Conservation (phyloP, 1,139 yeast species). For the Debaryomyces fabryi region DNA sequence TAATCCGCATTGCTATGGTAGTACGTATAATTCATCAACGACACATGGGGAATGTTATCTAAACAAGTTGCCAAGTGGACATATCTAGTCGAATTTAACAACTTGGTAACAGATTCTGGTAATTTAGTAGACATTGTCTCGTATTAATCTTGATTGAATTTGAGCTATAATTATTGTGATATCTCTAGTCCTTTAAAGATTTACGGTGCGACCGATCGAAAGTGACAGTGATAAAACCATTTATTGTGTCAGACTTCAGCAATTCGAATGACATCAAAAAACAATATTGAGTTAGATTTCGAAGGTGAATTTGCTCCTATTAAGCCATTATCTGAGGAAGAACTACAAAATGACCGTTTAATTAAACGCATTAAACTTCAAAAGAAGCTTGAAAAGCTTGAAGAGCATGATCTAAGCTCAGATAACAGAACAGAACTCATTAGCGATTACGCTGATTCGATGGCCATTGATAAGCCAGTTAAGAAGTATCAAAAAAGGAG, state of each 20-base stretch:
- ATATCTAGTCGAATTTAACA: conserved; percentile 62
- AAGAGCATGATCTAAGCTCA: conserved; percentile 4
- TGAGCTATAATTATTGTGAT: neutral
- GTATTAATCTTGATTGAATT: neutral
- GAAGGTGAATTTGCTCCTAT: conserved; percentile 35
- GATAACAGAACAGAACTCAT: conserved; percentile 5
- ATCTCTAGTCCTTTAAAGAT: neutral
- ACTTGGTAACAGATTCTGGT: conserved; percentile 57
- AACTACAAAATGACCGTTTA: conserved; percentile 22
- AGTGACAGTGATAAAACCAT: neutral
- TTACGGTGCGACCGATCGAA: conserved; percentile 5
- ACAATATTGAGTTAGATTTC: conserved; percentile 23
- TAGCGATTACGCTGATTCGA: neutral
- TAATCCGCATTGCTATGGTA: conserved; percentile 44
- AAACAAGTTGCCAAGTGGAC: conserved; percentile 82
- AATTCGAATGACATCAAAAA: conserved; percentile 4
- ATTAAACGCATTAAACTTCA: conserved; percentile 19
- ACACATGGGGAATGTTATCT: conserved; percentile 74
- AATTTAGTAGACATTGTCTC: conserved; percentile 27
- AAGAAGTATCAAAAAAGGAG: neutral
- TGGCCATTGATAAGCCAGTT: neutral
- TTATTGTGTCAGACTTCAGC: neutral
- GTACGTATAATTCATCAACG: conserved; percentile 86
- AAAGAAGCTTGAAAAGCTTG: conserved; percentile 11
- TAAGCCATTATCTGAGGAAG: conserved; percentile 24